A percentile compares a stretch with the other conserved stretches of the same genome.
These are phyloP conservation scores for Porphyridium purpureum DNA, from an alignment of 23 red algal genomes.

Conservation along the genomic window DNA sequence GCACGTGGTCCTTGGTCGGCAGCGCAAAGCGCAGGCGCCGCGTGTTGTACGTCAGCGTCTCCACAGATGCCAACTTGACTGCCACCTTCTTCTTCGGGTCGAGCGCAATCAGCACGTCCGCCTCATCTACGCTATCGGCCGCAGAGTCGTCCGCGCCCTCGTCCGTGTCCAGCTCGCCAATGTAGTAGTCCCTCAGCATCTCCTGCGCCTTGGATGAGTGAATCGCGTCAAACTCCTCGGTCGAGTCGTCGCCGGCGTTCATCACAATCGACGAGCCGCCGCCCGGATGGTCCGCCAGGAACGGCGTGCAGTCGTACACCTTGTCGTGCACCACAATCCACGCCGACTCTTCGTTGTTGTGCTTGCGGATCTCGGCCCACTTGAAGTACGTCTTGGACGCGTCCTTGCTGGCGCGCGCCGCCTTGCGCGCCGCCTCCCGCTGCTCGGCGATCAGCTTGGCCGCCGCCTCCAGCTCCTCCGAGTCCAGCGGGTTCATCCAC, in stretches of 20 bases:
- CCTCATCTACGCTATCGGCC: neutral
- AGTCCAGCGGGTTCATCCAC: conserved; percentile 62
- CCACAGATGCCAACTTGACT: conserved; percentile 61
- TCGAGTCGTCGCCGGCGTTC: conserved; percentile 68
- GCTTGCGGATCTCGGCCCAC: conserved; percentile 48
- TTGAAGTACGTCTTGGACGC: conserved; percentile 28
- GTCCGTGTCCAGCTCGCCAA: conserved; percentile 45
- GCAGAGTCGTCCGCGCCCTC: neutral
- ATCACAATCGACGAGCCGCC: conserved; percentile 76
- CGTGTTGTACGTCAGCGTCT: conserved; percentile 39
- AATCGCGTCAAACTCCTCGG: conserved; percentile 84
- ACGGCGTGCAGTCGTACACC: conserved; percentile 88
- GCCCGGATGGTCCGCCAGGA: conserved; percentile 89
- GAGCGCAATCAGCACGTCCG: conserved; percentile 11
- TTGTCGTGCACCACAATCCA: conserved; percentile 87
- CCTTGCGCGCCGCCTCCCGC: conserved; percentile 1
- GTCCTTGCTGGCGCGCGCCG: conserved; percentile 9
- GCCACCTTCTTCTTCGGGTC: conserved; percentile 52
- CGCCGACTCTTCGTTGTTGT: conserved; percentile 43
- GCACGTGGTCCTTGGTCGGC: conserved; percentile 24
- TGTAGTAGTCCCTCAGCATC: conserved; percentile 73
- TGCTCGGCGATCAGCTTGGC: neutral
- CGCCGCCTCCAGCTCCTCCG: conserved; percentile 5
- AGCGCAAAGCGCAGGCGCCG: conserved; percentile 72
- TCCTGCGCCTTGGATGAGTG: conserved; percentile 58